These are phyloP conservation scores for Calocera viscosa DNA, from an alignment of 768 basidiomycete species.

Conservation along the genomic window DNA sequence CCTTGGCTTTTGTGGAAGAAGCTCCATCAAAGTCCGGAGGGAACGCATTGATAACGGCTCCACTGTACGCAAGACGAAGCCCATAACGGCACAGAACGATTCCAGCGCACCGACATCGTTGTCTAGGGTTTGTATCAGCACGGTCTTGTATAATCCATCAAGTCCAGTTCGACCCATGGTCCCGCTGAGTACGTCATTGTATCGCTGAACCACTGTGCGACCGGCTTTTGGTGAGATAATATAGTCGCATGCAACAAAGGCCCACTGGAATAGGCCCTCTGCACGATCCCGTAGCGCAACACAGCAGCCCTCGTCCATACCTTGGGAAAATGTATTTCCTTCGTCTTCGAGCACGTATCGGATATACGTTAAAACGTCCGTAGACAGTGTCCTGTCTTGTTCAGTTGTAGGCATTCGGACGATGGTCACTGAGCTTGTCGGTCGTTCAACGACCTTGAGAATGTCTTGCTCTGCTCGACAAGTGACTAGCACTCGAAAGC, in stretches of 20 bases:
- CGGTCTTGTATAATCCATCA: neutral
- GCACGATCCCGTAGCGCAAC: neutral
- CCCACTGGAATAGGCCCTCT: neutral
- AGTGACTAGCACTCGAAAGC: neutral
- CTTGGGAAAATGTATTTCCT: neutral
- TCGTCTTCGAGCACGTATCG: neutral
- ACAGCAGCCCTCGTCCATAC: neutral
- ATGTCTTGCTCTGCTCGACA: neutral
- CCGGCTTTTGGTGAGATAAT: neutral
- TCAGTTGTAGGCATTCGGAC: no score
- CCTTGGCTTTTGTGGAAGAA: neutral
- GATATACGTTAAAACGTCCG: no score
- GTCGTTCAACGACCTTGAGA: no score
- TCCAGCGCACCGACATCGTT: no score
- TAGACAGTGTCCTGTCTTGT: no score
- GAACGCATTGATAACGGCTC: neutral
- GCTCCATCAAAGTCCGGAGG: neutral
- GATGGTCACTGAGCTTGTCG: no score
- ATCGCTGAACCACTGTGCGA: neutral
- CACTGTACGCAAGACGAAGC: neutral
- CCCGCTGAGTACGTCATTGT: neutral
- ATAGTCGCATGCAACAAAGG: neutral
- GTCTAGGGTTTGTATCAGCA: neutral
- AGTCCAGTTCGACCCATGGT: neutral
- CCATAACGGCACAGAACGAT: neutral